These are phyloP conservation scores for Penicillium frequentans DNA, from an alignment of 2,329 filamentous ascomycete genomes.

Conservation along the genomic window DNA sequence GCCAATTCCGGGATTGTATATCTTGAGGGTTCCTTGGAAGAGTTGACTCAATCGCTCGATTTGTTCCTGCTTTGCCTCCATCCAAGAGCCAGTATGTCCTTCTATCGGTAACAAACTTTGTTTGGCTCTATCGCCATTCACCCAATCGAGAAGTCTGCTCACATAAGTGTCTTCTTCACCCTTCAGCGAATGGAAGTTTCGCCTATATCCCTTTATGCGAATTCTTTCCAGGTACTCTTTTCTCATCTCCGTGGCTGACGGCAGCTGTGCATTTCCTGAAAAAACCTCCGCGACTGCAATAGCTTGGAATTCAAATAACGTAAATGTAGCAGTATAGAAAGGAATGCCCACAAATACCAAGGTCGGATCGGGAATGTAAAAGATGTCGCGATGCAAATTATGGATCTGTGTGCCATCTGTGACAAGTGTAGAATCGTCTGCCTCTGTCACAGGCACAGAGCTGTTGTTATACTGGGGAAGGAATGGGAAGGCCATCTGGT, in stretches of 20 bases:
- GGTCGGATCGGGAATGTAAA: constrained; percentile 67
- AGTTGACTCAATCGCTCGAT: constrained; percentile 17
- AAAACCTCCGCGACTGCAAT: constrained; percentile 60
- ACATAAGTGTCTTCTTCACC: constrained; percentile 38
- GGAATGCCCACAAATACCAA: constrained; percentile 65
- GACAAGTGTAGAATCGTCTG: constrained; percentile 57
- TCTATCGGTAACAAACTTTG: constrained; percentile 24
- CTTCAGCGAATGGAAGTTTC: constrained; percentile 40
- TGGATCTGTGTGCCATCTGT: constrained; percentile 65
- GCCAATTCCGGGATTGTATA: background rate
- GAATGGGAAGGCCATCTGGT: constrained; percentile 67
- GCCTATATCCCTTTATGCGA: constrained; percentile 29
- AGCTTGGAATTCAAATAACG: constrained; percentile 69
- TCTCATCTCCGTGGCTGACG: constrained; percentile 42
- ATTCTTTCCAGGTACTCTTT: constrained; percentile 30
- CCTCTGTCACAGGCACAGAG: constrained; percentile 45
- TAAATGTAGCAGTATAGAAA: constrained; percentile 67
- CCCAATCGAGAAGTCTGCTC: constrained; percentile 33
- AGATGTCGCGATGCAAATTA: constrained; percentile 70
- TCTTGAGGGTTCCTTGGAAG: background rate
- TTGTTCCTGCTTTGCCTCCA: constrained; percentile 26
- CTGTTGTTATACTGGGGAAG: constrained; percentile 54
- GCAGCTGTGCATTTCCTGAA: constrained; percentile 52
- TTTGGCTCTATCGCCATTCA: constrained; percentile 27
- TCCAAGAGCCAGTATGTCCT: constrained; percentile 34